Base-by-base conservation (phyloP, 176 grass and related monocot genomes). In the Raddia guianensis region DNA sequence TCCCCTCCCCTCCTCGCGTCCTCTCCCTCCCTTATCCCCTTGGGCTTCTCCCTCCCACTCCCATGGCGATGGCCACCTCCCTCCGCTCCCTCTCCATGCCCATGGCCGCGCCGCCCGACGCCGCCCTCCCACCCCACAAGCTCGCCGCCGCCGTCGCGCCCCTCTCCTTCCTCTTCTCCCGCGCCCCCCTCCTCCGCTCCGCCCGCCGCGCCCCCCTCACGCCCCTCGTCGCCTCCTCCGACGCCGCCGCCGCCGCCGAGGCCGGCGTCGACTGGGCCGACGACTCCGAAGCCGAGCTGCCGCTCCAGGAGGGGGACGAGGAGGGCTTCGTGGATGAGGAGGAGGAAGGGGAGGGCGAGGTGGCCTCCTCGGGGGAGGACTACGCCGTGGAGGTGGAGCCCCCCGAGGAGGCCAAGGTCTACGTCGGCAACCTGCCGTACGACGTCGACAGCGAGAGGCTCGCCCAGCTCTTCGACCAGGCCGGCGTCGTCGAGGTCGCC, bases 381-480 rank as follows among this genome's bases (percentile, higher is more conserved):
- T 82, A 72, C 71, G 72, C 68, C 3, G 76, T 32, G n/a, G 84
- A 77, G 65, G 76, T 32, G n/a, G 84, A 77, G 65, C 68, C 63
- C 1, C 70, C 73, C 1, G 95, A 91, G 79, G 89, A 93, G 81
- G 91, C 91, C 51, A 97, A 97, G 78, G 48, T 97, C 2, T 94
- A 86, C 66, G 68, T 91, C 0, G 89, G 89, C 11, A 89, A 89
- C 78, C 75, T 92, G 4, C 89, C 94, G 13, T 94, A 83, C 43
- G 94, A 91, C 79, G 18, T 94, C 33, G 85, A 90, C 79, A 90
- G 70, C 48, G 89, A 94, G 78, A 52, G 88, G 18, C 90, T 93
- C n/a, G 92, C 92, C 6, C 79, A 91, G 84, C 85, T 99, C 34
- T 99, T 99, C 50, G 90, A 99, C 1, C 72, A 91, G 61, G 90